phyloP scores from a whole-genome alignment of 108 stramenopile genomes.

The Skeletonema grethae region DNA sequence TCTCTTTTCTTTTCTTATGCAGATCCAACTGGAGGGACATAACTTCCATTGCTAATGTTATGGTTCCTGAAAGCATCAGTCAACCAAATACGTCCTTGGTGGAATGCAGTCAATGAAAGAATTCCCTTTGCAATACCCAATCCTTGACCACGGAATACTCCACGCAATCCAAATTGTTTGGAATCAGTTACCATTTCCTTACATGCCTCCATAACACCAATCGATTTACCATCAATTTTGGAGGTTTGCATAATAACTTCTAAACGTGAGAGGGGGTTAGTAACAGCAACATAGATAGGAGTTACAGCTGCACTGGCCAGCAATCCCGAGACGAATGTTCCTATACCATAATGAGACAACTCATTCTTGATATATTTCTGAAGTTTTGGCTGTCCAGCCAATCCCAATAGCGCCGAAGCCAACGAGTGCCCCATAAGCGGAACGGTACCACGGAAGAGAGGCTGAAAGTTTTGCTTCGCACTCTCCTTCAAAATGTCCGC shows the following conservation, averaged over 20 bases:
- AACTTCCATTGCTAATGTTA: slow-evolving; percentile 84
- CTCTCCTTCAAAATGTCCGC: slow-evolving; percentile 82
- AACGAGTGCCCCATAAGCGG: slow-evolving; percentile 93
- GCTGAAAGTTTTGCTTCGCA: slow-evolving; percentile 78
- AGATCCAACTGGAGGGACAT: slow-evolving; percentile 41
- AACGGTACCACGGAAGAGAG: slow-evolving; percentile 90
- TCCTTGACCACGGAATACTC: slow-evolving; percentile 92
- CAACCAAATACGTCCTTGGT: slow-evolving; percentile 89
- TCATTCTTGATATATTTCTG: slow-evolving; percentile 91
- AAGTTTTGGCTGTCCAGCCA: slow-evolving; percentile 90
- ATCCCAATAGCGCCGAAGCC: slow-evolving; percentile 85
- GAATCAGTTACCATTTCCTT: slow-evolving; percentile 83
- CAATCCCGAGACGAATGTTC: slow-evolving; percentile 80
- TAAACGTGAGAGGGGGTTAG: slow-evolving; percentile 86
- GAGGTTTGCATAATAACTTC: slow-evolving; percentile 95
- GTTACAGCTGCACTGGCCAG: slow-evolving; percentile 80
- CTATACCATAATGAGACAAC: slow-evolving; percentile 55
- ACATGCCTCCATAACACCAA: slow-evolving; percentile 72
- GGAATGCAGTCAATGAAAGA: slow-evolving; percentile 85
- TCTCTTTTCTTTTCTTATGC: slow-evolving; percentile 12
- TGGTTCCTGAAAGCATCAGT: slow-evolving; percentile 82
- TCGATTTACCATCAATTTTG: slow-evolving; percentile 87
- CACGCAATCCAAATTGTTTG: slow-evolving; percentile 84
- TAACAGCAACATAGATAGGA: slow-evolving; percentile 92
- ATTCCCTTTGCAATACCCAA: slow-evolving; percentile 92